These are phyloP conservation scores for Yamadazyma laniorum DNA, from an alignment of 805 yeast species.

Conservation along the genomic window DNA sequence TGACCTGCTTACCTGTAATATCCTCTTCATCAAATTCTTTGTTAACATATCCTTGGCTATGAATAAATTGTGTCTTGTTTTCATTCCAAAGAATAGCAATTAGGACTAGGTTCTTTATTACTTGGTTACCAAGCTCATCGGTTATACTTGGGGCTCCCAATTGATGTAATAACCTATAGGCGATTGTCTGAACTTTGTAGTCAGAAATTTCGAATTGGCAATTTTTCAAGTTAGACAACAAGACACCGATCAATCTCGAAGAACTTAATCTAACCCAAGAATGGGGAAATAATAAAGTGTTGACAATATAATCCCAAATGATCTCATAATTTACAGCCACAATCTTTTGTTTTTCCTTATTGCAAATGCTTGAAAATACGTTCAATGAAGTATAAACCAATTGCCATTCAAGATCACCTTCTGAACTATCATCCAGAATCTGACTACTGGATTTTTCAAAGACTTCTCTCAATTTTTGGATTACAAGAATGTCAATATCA, in stretches of 20 bases:
- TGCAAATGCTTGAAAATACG: conserved; percentile 44
- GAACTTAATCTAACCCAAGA: conserved; percentile 82
- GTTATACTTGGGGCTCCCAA: conserved; percentile 75
- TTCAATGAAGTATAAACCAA: conserved; percentile 64
- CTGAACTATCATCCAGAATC: conserved; percentile 33
- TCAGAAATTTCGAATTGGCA: conserved; percentile 34
- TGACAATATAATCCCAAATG: conserved; percentile 53
- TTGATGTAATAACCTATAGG: conserved; percentile 70
- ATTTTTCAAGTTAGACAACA: conserved; percentile 44
- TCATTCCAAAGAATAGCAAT: conserved; percentile 63
- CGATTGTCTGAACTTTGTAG: conserved; percentile 62
- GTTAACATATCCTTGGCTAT: conserved; percentile 4
- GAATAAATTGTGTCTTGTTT: conserved; percentile 32
- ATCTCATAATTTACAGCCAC: conserved; percentile 28
- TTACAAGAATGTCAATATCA: conserved; percentile 40
- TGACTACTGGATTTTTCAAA: conserved; percentile 30
- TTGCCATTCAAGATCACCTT: conserved; percentile 67
- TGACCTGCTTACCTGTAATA: neutral
- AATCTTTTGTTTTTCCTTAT: conserved; percentile 31
- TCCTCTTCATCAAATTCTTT: conserved; percentile 1
- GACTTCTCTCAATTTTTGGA: conserved; percentile 22
- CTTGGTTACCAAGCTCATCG: conserved; percentile 59
- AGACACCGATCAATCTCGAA: conserved; percentile 53
- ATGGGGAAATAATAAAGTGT: conserved; percentile 76
- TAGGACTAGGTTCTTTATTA: conserved; percentile 63